A percentile compares a stretch with the other conserved stretches of the same genome.
phyloP scores from a whole-genome alignment of 1,284 basidiomycete species.

The Microbotryum saponariae region DNA sequence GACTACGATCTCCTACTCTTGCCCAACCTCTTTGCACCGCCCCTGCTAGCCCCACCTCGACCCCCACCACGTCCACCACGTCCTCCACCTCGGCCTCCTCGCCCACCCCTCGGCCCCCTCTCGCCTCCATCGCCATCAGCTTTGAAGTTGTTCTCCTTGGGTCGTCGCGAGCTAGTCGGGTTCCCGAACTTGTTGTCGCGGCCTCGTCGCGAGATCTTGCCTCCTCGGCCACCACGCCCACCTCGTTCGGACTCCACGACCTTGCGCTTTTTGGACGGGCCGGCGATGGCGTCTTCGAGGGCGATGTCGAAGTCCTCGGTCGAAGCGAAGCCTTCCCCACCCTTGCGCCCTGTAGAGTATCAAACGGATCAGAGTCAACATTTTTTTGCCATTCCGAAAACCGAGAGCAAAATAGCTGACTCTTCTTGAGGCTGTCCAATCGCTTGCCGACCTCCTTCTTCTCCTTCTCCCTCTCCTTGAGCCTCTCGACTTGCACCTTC shows the following conservation, averaged over 20 bases:
- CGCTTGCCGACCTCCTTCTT: slow-evolving; percentile 81
- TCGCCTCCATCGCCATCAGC: slow-evolving; percentile 12
- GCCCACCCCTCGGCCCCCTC: slow-evolving; percentile 37
- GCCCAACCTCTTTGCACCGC: slow-evolving; percentile 40
- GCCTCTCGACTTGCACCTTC: slow-evolving; percentile 82
- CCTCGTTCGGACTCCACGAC: slow-evolving; percentile 37
- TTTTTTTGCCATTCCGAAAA: too few species aligned
- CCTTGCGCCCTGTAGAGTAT: slow-evolving; percentile 35
- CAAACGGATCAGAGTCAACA: neutral
- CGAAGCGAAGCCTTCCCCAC: slow-evolving; percentile 62
- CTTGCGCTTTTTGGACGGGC: slow-evolving; percentile 46
- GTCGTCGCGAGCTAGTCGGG: slow-evolving; percentile 54
- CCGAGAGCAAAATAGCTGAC: slow-evolving; percentile 47
- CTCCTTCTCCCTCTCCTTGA: slow-evolving; percentile 62
- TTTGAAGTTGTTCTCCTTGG: slow-evolving; percentile 64
- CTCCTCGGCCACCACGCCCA: slow-evolving; percentile 39
- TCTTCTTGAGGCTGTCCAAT: slow-evolving; percentile 76
- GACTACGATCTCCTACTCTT: slow-evolving; percentile 36
- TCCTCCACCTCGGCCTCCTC: slow-evolving; percentile 42
- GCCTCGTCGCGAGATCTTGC: slow-evolving; percentile 53
- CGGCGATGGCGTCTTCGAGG: slow-evolving; percentile 73
- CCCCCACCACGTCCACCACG: slow-evolving; percentile 29
- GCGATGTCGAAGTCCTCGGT: slow-evolving; percentile 63
- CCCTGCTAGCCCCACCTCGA: slow-evolving; percentile 41
- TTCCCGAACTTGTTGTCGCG: slow-evolving; percentile 75